A percentile compares a stretch with the other conserved stretches of the same genome.
These are phyloP conservation scores for Mycena venus DNA, from an alignment of 768 basidiomycete species.

Conservation along the genomic window DNA sequence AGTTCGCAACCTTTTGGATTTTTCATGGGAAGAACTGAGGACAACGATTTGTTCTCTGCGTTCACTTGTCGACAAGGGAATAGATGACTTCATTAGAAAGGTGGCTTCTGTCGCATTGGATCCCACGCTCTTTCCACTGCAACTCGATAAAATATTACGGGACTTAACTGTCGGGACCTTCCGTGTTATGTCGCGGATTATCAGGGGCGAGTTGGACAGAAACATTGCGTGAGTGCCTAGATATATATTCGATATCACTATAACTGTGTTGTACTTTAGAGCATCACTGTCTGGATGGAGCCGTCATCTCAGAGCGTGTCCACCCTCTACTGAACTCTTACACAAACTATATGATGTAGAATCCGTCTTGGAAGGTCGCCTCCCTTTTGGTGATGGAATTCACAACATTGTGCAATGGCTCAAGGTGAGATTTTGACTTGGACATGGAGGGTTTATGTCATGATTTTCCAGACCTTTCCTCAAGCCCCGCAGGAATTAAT, in stretches of 20 bases:
- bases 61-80: background rate
- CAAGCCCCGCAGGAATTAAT: background rate
- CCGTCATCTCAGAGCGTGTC: background rate
- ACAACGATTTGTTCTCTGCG: background rate
- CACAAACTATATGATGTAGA: background rate
- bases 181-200: background rate
- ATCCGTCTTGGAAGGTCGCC: background rate
- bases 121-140: background rate
- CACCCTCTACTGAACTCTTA: background rate
- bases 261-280: too few species aligned
- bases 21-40: background rate
- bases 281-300: background rate
- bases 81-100: background rate
- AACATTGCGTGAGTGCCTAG: background rate
- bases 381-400: background rate
- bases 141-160: background rate
- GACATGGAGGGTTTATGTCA: background rate
- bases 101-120: background rate
- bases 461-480: background rate
- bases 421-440: background rate
- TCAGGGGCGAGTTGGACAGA: background rate
- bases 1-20: background rate
- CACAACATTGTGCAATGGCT: background rate
- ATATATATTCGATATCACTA: too few species aligned
- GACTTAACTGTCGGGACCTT: too few species aligned